phyloP scores from a whole-genome alignment of 768 basidiomycete species.

The Hebeloma cylindrosporum region DNA sequence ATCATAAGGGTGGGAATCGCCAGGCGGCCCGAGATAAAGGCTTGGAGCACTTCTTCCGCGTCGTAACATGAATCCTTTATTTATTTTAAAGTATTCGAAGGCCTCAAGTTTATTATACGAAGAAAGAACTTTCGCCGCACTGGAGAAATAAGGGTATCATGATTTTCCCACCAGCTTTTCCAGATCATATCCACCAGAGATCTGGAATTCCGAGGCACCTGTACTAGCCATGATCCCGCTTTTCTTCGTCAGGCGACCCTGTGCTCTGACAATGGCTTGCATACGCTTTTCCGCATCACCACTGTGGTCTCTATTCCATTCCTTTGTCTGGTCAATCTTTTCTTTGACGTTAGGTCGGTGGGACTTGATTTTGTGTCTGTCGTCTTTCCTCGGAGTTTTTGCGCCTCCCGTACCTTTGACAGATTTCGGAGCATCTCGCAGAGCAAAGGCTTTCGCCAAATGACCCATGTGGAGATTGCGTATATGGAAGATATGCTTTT shows the following conservation, averaged over 20 bases:
- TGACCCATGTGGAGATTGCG: conserved; percentile 94
- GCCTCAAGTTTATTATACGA: neutral
- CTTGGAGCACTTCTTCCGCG: no score
- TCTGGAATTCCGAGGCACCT: conserved; percentile 76
- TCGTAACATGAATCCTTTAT: no score
- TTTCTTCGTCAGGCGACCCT: conserved; percentile 79
- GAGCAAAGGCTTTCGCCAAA: conserved; percentile 86
- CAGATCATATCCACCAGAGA: conserved; percentile 61
- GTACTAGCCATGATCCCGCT: conserved; percentile 72
- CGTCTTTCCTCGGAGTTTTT: conserved; percentile 16
- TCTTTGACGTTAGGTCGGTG: conserved; percentile 21
- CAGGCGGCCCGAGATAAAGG: no score
- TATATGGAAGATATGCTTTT: conserved; percentile 97
- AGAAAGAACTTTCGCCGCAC: neutral
- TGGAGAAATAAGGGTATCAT: neutral
- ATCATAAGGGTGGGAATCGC: conserved; percentile 20
- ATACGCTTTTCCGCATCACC: conserved; percentile 77
- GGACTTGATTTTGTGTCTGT: conserved; percentile 17
- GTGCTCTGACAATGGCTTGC: conserved; percentile 80
- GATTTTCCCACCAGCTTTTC: conserved; percentile 51
- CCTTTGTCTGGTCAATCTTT: conserved; percentile 23
- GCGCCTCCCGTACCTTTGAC: conserved; percentile 34
- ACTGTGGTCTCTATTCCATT: conserved; percentile 44
- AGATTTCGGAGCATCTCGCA: conserved; percentile 78
- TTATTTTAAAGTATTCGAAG: no score